Conservation (phyloP, 768 basidiomycete genomes). For the Leccinum disarticulatum region DNA sequence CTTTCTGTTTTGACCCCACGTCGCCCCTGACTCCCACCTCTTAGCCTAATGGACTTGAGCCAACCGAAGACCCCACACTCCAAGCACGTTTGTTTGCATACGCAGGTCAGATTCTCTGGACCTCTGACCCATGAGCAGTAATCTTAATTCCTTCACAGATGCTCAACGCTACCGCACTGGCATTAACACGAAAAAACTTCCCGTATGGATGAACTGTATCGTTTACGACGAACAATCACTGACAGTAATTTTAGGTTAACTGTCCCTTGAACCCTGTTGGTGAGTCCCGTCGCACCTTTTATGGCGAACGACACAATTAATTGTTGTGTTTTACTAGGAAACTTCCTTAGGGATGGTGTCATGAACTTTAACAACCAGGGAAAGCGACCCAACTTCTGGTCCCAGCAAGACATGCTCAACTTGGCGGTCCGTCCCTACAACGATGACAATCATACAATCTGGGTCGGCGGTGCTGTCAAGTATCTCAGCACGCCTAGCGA, state of each 20-base stretch:
- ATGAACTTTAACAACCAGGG: conserved; percentile 41
- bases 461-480: conserved; percentile 42
- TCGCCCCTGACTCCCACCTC: background rate
- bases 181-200: conserved; percentile 39
- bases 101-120: conserved; percentile 35
- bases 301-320: background rate
- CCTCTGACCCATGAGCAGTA: background rate
- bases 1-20: background rate
- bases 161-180: conserved; percentile 41
- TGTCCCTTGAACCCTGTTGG: conserved; percentile 39
- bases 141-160: conserved; percentile 21
- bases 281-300: conserved; percentile 13
- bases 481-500: conserved; percentile 36
- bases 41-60: conserved; percentile 40
- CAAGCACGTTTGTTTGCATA: conserved; percentile 61
- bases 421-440: conserved; percentile 35
- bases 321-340: conserved; percentile 22
- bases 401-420: conserved; percentile 35
- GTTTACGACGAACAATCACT: background rate
- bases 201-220: conserved; percentile 17
- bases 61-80: conserved; percentile 56
- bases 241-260: conserved; percentile 28
- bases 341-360: conserved; percentile 39
- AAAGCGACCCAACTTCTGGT: conserved; percentile 40
- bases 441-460: conserved; percentile 41